These are phyloP conservation scores for Evernia prunastri DNA, from an alignment of 495 filamentous ascomycete genomes.

Conservation along the genomic window DNA sequence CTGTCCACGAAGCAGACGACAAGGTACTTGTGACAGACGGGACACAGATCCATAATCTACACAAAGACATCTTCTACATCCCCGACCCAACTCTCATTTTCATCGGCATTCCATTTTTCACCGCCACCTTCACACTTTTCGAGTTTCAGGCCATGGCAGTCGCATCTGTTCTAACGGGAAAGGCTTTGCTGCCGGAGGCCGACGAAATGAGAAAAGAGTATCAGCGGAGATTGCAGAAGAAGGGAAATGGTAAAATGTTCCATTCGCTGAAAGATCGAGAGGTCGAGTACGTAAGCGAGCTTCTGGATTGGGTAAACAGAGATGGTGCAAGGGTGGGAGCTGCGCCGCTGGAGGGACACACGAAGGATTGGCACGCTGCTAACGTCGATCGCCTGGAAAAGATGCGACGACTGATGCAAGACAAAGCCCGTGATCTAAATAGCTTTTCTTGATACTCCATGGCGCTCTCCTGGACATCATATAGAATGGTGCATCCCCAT, in stretches of 20 bases:
- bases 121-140: conserved; percentile 8
- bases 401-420: conserved; percentile 5
- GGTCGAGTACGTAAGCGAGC: conserved; percentile 46
- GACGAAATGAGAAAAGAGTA: conserved; percentile 50
- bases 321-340: conserved; percentile 30
- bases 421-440: background rate
- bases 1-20: background rate
- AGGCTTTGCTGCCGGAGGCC: conserved; percentile 42
- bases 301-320: conserved; percentile 50
- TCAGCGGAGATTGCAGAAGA: conserved; percentile 33
- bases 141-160: conserved; percentile 14
- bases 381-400: conserved; percentile 32
- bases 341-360: conserved; percentile 39
- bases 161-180: conserved; percentile 43
- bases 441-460: background rate
- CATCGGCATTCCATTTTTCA: conserved; percentile 9
- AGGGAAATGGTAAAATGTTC: conserved; percentile 47
- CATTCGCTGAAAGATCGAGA: conserved; percentile 50
- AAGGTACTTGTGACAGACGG: conserved; percentile 9
- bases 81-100: conserved; percentile 10
- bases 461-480: too few relatives aligned
- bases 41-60: conserved; percentile 9
- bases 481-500: too few relatives aligned
- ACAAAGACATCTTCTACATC: conserved; percentile 15
- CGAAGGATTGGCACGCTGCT: conserved; percentile 38